Evolutionary conservation across 495 filamentous ascomycete genomes (phyloP).

Genomic region (Xylona heveae): DNA sequence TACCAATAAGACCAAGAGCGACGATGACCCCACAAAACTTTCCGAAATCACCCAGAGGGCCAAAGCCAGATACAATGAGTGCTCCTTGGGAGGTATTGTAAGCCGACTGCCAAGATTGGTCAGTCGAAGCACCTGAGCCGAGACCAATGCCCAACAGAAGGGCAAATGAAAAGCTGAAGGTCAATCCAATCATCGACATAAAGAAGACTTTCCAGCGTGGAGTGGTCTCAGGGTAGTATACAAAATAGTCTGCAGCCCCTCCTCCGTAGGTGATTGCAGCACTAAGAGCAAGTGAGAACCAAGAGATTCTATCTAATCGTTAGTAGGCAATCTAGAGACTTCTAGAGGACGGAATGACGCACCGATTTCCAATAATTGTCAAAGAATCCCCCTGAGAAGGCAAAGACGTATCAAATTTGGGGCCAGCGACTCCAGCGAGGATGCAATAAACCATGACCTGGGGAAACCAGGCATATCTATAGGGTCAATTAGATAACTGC

Average conservation of each 20-base stretch:
- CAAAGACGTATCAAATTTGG: slow-evolving; percentile 35
- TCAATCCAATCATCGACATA: slow-evolving; percentile 27
- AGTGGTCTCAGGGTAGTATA: slow-evolving; percentile 38
- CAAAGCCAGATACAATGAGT: slow-evolving; percentile 44
- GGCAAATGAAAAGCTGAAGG: slow-evolving; percentile 29
- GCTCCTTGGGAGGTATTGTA: slow-evolving; percentile 38
- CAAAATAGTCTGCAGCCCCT: slow-evolving; percentile 40
- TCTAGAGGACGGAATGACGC: slow-evolving; percentile 1
- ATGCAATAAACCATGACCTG: slow-evolving; percentile 43
- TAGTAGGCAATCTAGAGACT: neutral
- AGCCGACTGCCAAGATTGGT: slow-evolving; percentile 27
- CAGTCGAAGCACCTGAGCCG: slow-evolving; percentile 31
- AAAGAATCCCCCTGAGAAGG: slow-evolving; percentile 24
- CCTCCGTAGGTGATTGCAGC: slow-evolving; percentile 42
- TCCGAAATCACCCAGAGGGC: slow-evolving; percentile 41
- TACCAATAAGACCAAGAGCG: slow-evolving; percentile 48
- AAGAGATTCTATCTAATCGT: slow-evolving; percentile 25
- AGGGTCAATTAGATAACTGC: slow-evolving; percentile 3
- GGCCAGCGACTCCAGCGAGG: slow-evolving; percentile 42
- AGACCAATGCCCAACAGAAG: slow-evolving; percentile 54
- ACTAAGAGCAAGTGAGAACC: slow-evolving; percentile 43
- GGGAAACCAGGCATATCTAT: slow-evolving; percentile 45
- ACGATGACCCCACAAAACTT: slow-evolving; percentile 54
- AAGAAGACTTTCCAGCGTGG: slow-evolving; percentile 20
- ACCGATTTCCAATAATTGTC: slow-evolving; percentile 35